phyloP scores from a whole-genome alignment of 768 basidiomycete species.

The Phaeotremella skinneri region DNA sequence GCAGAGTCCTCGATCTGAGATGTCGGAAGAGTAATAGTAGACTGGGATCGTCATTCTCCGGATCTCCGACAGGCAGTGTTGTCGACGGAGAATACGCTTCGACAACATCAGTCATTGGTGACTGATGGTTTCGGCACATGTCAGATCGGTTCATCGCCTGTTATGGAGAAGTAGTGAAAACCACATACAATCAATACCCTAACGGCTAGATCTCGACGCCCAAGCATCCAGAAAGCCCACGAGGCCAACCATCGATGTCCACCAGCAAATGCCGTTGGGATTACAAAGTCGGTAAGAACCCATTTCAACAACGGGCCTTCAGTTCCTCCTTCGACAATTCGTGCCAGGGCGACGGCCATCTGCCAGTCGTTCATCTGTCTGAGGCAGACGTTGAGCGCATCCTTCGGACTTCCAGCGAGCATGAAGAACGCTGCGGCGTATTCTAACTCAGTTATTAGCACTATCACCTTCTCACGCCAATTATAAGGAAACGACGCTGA shows the following conservation, averaged over 20 bases:
- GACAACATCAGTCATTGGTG: constrained; percentile 37
- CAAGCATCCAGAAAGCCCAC: constrained; percentile 96
- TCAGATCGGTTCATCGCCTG: constrained; percentile 17
- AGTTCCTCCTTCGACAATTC: constrained; percentile 76
- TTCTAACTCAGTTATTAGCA: constrained; percentile 61
- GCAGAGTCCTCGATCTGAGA: constrained; percentile 81
- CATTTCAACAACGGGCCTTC: constrained; percentile 72
- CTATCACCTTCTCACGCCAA: too few species aligned
- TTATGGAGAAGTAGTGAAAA: constrained; percentile 18
- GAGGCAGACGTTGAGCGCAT: constrained; percentile 86
- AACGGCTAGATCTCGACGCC: constrained; percentile 82
- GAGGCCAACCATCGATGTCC: constrained; percentile 92
- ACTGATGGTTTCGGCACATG: constrained; percentile 55
- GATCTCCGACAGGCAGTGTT: constrained; percentile 62
- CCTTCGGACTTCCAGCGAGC: constrained; percentile 79
- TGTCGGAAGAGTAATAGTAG: constrained; percentile 86
- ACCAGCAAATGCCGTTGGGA: constrained; percentile 77
- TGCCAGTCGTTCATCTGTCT: constrained; percentile 86
- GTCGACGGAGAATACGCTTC: constrained; percentile 19
- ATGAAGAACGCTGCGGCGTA: constrained; percentile 99
- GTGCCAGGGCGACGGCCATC: constrained; percentile 79
- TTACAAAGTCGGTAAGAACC: constrained; percentile 69
- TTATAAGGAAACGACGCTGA: background rate
- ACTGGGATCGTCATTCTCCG: constrained; percentile 90
- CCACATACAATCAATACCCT: constrained; percentile 75